These are phyloP conservation scores for Nannochloris sp. DNA, from an alignment of 139 green algal species.

Conservation along the genomic window DNA sequence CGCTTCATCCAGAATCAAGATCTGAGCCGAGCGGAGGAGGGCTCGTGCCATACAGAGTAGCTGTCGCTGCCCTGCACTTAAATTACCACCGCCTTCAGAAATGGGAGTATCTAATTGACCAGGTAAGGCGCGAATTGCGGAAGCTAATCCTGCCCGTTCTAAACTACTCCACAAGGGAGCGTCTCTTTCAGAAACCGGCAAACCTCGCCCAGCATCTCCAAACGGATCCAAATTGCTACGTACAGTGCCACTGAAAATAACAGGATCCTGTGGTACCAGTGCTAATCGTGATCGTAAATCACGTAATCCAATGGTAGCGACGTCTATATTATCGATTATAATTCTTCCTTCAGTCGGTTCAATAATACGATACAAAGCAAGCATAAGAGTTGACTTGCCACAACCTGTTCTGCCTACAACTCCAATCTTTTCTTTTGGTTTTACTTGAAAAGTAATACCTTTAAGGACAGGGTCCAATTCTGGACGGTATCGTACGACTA, in stretches of 20 bases:
- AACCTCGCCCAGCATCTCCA: slow-evolving; percentile 32
- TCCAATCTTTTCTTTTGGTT: slow-evolving; percentile 22
- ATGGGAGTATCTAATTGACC: slow-evolving; percentile 49
- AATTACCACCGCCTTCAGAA: slow-evolving; percentile 79
- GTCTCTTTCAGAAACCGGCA: slow-evolving; percentile 47
- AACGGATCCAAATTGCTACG: slow-evolving; percentile 93
- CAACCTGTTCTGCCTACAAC: slow-evolving; percentile 49
- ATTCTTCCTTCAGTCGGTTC: slow-evolving; percentile 72
- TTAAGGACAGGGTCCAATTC: slow-evolving; percentile 78
- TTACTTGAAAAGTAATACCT: slow-evolving; percentile 61
- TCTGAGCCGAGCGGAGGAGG: slow-evolving; percentile 50
- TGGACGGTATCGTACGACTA: slow-evolving; percentile 75
- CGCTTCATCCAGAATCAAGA: slow-evolving; percentile 86
- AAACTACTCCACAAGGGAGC: slow-evolving; percentile 34
- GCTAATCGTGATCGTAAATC: slow-evolving; percentile 55
- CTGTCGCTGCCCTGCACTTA: slow-evolving; percentile 85
- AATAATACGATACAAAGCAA: slow-evolving; percentile 52
- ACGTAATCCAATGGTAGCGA: slow-evolving; percentile 54
- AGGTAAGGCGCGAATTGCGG: slow-evolving; percentile 4
- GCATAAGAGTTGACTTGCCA: slow-evolving; percentile 56
- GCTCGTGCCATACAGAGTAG: slow-evolving; percentile 86
- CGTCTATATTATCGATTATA: slow-evolving; percentile 83
- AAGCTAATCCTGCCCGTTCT: slow-evolving; percentile 23
- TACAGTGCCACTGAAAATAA: slow-evolving; percentile 89
- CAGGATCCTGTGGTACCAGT: slow-evolving; percentile 77